These are phyloP conservation scores for Pseudogymnoascus sp. DNA, from an alignment of 2,329 filamentous ascomycete genomes.

Conservation along the genomic window DNA sequence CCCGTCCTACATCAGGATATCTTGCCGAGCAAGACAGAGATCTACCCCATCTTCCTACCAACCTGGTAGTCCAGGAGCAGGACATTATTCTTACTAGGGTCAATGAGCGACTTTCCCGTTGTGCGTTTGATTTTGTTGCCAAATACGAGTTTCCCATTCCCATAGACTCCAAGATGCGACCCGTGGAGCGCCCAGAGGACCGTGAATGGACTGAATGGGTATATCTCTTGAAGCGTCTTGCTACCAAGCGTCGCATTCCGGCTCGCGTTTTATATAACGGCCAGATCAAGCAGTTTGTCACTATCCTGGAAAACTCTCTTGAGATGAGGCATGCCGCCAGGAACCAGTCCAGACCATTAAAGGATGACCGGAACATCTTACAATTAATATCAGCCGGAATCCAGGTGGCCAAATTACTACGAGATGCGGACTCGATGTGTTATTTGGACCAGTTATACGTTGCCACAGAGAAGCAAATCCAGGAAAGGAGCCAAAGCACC, in stretches of 20 bases:
- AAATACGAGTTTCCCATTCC: slow-evolving; percentile 89
- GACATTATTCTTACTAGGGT: slow-evolving; percentile 71
- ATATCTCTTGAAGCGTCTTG: slow-evolving; percentile 74
- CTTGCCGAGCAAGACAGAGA: slow-evolving; percentile 72
- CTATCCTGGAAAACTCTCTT: slow-evolving; percentile 77
- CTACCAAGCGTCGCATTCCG: slow-evolving; percentile 78
- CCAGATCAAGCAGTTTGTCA: slow-evolving; percentile 86
- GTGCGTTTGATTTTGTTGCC: slow-evolving; percentile 82
- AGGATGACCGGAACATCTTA: slow-evolving; percentile 82
- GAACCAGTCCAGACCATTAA: slow-evolving; percentile 72
- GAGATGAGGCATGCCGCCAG: slow-evolving; percentile 82
- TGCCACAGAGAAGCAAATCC: slow-evolving; percentile 71
- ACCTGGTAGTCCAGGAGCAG: slow-evolving; percentile 76
- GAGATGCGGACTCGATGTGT: slow-evolving; percentile 76
- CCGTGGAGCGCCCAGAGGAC: slow-evolving; percentile 65
- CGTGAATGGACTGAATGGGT: slow-evolving; percentile 91
- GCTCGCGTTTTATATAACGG: slow-evolving; percentile 78
- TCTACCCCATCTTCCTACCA: slow-evolving; percentile 72
- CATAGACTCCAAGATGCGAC: slow-evolving; percentile 61
- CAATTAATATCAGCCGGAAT: slow-evolving; percentile 81
- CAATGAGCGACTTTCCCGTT: slow-evolving; percentile 77
- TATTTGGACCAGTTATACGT: slow-evolving; percentile 75
- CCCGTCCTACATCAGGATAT: slow-evolving; percentile 61
- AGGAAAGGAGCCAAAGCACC: slow-evolving; percentile 46
- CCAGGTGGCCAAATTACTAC: slow-evolving; percentile 79